Conservation (phyloP, 108 stramenopile species). For the Cylindrotheca closterium region DNA sequence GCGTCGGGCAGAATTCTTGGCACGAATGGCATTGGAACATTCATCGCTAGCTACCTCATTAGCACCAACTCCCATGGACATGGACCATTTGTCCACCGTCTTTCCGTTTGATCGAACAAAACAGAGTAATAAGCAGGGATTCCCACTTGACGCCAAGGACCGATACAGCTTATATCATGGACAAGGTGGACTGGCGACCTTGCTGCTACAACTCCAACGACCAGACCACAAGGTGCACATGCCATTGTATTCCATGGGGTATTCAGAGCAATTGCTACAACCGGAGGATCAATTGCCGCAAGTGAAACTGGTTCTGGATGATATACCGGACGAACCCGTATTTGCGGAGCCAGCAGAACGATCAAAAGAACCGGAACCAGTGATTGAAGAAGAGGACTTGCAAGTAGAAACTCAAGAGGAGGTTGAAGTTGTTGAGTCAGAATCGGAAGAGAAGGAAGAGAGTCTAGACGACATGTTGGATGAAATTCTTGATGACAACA, state of each 20-base stretch:
- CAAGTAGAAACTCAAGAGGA: not conserved
- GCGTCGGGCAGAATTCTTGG: conserved; percentile 27
- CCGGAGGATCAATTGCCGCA: not conserved
- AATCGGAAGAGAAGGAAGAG: not conserved
- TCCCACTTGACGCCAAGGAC: not conserved
- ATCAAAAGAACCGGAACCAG: too few relatives aligned
- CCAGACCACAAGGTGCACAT: not conserved
- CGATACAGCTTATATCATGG: conserved; percentile 53
- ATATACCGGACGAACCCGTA: too few relatives aligned
- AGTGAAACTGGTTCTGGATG: not conserved
- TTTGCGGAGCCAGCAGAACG: too few relatives aligned
- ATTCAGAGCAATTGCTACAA: not conserved
- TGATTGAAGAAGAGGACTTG: not conserved
- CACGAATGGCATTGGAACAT: conserved; percentile 34
- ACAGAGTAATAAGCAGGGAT: not conserved
- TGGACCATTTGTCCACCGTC: too few relatives aligned
- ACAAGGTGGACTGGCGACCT: conserved; percentile 36
- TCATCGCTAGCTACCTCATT: too few relatives aligned
- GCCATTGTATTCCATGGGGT: not conserved
- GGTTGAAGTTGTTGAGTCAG: not conserved
- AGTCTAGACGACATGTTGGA: not conserved
- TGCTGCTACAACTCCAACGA: conserved; percentile 13
- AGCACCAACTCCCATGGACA: conserved; percentile 19
- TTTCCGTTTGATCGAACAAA: too few relatives aligned
- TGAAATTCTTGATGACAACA: not conserved